Conservation (phyloP, 345 rosid genomes). For the Eucalyptus melliodora region DNA sequence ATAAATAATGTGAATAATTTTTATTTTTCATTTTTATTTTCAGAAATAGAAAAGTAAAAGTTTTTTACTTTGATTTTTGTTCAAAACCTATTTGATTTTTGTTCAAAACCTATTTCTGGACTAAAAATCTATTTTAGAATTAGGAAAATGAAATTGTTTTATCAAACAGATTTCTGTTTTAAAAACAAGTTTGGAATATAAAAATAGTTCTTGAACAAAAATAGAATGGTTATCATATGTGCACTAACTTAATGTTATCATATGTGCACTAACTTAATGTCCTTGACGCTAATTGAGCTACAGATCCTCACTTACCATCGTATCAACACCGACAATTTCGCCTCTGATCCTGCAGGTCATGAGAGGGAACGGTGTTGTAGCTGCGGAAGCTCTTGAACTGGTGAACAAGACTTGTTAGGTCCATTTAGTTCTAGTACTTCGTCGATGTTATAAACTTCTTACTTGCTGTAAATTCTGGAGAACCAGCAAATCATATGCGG, state of each 20-base stretch:
- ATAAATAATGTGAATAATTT: accelerated
- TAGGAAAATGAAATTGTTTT: too few relatives aligned
- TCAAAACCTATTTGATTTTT: accelerated
- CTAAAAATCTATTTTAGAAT: accelerated
- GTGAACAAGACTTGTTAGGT: background rate
- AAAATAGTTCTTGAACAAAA: accelerated
- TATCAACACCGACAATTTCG: background rate
- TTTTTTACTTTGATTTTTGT: accelerated
- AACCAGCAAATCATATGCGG: background rate
- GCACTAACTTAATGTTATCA: accelerated
- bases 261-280: accelerated
- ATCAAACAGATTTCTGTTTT: accelerated
- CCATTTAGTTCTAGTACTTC: background rate
- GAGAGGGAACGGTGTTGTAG: background rate
- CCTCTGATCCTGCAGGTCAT: background rate
- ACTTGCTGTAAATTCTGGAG: background rate
- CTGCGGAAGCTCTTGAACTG: background rate
- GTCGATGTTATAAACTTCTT: background rate
- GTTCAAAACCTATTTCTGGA: accelerated
- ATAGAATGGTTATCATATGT: accelerated
- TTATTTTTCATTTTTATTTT: accelerated
- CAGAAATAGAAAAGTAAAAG: accelerated
- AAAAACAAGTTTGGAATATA: accelerated
- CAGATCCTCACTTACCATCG: background rate
- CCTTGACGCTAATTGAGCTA: background rate